Percentiles rank a stretch among this genome's conserved stretches.
phyloP scores from a whole-genome alignment of 1,284 basidiomycete species.

The Ganoderma multipileum region DNA sequence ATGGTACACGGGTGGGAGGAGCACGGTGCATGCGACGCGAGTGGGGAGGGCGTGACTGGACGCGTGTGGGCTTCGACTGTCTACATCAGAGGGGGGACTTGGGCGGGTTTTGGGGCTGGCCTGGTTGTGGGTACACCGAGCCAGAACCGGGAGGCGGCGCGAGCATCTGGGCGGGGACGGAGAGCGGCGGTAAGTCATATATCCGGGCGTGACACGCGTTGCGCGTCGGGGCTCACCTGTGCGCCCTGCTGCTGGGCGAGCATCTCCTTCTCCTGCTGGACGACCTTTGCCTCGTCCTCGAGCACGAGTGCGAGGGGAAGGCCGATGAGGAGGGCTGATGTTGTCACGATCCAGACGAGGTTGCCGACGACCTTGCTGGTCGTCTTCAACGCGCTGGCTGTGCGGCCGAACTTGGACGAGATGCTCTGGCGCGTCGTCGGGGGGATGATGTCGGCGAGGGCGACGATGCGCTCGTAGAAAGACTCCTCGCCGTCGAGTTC shows the following conservation, averaged over 20 bases:
- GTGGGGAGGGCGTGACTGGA: not conserved
- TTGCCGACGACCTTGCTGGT: conserved; percentile 82
- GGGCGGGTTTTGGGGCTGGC: conserved; percentile 54
- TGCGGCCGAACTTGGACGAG: conserved; percentile 62
- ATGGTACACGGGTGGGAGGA: conserved; percentile 31
- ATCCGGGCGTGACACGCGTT: not conserved
- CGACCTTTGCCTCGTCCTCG: conserved; percentile 95
- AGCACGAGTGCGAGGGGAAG: conserved; percentile 92
- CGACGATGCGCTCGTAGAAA: conserved; percentile 87
- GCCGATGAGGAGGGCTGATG: conserved; percentile 91
- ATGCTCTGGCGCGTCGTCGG: conserved; percentile 87
- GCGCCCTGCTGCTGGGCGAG: conserved; percentile 91
- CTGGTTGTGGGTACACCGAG: conserved; percentile 54
- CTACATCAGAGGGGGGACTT: conserved; percentile 7
- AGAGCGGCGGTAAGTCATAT: not conserved
- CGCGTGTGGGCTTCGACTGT: not conserved
- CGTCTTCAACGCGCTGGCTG: conserved; percentile 68
- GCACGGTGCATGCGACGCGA: conserved; percentile 16
- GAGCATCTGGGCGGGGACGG: conserved; percentile 65
- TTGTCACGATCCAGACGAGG: conserved; percentile 94
- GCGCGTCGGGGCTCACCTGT: conserved; percentile 48
- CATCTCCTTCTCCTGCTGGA: conserved; percentile 95
- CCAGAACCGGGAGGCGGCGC: conserved; percentile 44
- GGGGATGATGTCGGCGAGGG: conserved; percentile 95
- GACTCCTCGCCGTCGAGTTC: conserved; percentile 79